Evolutionary conservation across 441 rosid genomes (phyloP).

Genomic region (Gossypium gossypioides): DNA sequence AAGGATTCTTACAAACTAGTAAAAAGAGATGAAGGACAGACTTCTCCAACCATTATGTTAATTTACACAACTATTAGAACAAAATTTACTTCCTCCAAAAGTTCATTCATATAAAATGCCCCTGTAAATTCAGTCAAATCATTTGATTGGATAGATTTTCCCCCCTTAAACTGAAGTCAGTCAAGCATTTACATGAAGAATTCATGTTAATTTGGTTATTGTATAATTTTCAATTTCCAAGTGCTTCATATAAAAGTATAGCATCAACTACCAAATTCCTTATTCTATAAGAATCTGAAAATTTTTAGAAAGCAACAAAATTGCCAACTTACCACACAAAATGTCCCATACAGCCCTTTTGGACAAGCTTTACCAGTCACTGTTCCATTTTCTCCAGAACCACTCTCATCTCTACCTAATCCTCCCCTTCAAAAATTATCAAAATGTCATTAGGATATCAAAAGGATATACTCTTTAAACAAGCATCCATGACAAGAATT

Average conservation of each 20-base stretch:
- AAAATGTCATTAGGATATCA: conserved; percentile 3
- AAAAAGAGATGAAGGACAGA: not conserved
- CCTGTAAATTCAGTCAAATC: not conserved
- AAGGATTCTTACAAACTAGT: not conserved
- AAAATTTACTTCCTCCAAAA: not conserved
- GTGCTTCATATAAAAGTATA: not conserved
- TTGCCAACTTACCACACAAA: conserved; percentile 56
- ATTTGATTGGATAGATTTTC: not conserved
- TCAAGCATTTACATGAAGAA: not conserved
- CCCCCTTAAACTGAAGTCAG: not conserved
- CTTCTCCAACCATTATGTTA: conserved; percentile 7
- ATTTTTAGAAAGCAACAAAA: conserved; percentile 5
- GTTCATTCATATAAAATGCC: not conserved
- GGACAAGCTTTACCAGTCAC: conserved; percentile 86
- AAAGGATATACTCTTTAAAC: not conserved
- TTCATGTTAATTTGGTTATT: not conserved
- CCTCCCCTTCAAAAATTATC: conserved; percentile 57
- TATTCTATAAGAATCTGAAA: not conserved
- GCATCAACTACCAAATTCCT: not conserved
- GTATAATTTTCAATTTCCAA: not conserved
- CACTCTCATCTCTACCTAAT: conserved; percentile 40
- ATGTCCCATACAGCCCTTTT: conserved; percentile 77
- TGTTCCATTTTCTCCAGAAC: conserved; percentile 76
- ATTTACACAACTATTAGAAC: not conserved
- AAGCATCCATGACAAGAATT: not conserved